phyloP scores from a whole-genome alignment of 148 eudicot genomes.

The Nepenthes gracilis region DNA sequence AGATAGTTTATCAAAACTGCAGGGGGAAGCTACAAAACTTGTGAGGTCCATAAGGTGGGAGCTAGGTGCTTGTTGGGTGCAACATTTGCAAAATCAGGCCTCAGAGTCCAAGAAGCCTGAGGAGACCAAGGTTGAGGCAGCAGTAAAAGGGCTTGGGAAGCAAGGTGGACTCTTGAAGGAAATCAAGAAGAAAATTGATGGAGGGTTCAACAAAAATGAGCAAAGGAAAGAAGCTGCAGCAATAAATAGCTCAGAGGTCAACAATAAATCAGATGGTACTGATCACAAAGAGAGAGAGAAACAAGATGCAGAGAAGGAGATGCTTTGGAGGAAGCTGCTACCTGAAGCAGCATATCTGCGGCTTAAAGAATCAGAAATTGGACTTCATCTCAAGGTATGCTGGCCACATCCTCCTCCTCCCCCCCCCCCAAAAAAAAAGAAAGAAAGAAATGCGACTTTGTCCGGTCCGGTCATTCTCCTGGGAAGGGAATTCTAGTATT shows the following conservation, averaged over 20 bases:
- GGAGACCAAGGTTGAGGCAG: slow-evolving; percentile 69
- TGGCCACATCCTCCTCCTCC: neutral
- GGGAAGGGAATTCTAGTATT: neutral
- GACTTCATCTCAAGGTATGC: slow-evolving; percentile 73
- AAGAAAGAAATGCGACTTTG: neutral
- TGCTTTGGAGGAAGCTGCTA: slow-evolving; percentile 53
- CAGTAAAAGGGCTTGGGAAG: slow-evolving; percentile 94
- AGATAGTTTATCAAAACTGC: slow-evolving; percentile 49
- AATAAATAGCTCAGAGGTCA: slow-evolving; percentile 16
- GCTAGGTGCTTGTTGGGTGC: slow-evolving; percentile 97
- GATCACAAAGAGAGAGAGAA: slow-evolving; percentile 45
- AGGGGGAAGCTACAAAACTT: slow-evolving; percentile 32
- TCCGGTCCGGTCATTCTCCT: neutral
- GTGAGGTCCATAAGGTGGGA: slow-evolving; percentile 79
- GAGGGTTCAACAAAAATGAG: slow-evolving; percentile 38
- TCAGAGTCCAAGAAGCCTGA: slow-evolving; percentile 60
- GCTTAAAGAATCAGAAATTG: slow-evolving; percentile 88
- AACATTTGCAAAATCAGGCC: slow-evolving; percentile 77
- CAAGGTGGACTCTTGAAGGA: slow-evolving; percentile 85
- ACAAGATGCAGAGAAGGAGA: slow-evolving; percentile 57
- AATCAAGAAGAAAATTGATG: slow-evolving; percentile 72
- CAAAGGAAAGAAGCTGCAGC: slow-evolving; percentile 21
- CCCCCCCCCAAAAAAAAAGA: no score
- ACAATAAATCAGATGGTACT: slow-evolving; percentile 26
- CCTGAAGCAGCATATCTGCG: slow-evolving; percentile 72